Base-by-base conservation (phyloP, 176 grass and related monocot genomes). In the Aegilops sharonensis region DNA sequence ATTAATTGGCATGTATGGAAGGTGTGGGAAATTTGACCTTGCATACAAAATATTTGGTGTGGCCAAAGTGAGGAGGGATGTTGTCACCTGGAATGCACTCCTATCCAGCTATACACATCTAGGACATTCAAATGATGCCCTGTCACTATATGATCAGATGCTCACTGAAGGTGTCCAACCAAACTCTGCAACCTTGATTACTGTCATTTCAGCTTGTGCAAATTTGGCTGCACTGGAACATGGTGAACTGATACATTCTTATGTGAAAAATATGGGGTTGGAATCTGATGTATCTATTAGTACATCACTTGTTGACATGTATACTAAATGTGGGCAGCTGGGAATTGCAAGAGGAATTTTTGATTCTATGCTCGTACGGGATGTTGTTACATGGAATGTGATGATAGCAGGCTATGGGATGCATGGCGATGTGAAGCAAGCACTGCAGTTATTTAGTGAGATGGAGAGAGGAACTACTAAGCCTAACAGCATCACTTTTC, bases 381-480 rank as follows among this genome's bases (percentile, higher is more conserved):
- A 95, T 89, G 78, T 77, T 79, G 88, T 95, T 79, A 78, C 91
- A 29, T 95, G 93, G 93, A 95, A 95, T 65, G 93, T 91, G 30
- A 95, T 95, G 91, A 91, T 95, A 71, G 91, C 93, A 66, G 91
- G 90, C 10, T 95, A 95, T 47, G 88, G 93, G 37, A 95, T 95
- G 76, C 88, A 95, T 92, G 91, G 93, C 0, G 59, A 87, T 80
- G 86, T 52, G 36, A 87, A 87, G 81, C 77, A 92, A 83, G 88
- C 93, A 83, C 74, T 95, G 36, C 27, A 87, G 31, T 72, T 95
- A 47, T 95, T 92, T 75, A 37, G 30, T 77, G 68, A 91, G 78
- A 95, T 95, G 93, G 88, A 91, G 56, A 20, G 43, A 66, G 78
- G 63, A 43, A 78, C 42, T 61, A 20, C 77, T 52, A 83, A 66